These are phyloP conservation scores for Lizonia empirigonia DNA, from an alignment of 2,329 filamentous ascomycete genomes.

Conservation along the genomic window DNA sequence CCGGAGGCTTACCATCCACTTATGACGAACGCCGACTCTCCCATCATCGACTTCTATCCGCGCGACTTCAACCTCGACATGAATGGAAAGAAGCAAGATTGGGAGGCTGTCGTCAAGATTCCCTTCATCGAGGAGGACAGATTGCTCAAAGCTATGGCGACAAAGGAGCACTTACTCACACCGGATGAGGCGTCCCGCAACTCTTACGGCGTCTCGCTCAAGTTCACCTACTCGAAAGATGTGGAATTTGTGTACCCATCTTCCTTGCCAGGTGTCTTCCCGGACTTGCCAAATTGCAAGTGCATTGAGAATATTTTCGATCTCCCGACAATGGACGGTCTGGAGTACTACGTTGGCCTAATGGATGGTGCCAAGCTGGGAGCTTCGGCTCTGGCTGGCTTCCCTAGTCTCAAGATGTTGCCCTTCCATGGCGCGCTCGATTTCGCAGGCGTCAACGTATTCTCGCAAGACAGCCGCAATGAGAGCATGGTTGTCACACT, in stretches of 20 bases:
- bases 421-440: conserved; percentile 81
- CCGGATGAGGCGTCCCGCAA: conserved; percentile 82
- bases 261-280: conserved; percentile 86
- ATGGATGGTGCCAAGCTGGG: conserved; percentile 85
- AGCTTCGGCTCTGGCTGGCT: conserved; percentile 83
- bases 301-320: conserved; percentile 98
- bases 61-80: conserved; percentile 97
- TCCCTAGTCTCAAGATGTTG: conserved; percentile 86
- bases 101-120: conserved; percentile 99
- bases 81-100: conserved; percentile 99
- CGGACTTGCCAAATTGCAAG: conserved; percentile 82
- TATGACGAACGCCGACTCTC: conserved; percentile 88
- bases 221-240: conserved; percentile 84
- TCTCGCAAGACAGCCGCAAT: conserved; percentile 93
- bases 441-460: conserved; percentile 91
- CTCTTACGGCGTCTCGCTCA: conserved; percentile 87
- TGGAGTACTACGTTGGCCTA: conserved; percentile 83
- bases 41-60: conserved; percentile 97
- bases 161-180: conserved; percentile 78
- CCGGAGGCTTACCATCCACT: conserved; percentile 84
- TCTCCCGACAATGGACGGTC: conserved; percentile 85
- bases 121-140: conserved; percentile 96
- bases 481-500: conserved; percentile 95
- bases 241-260: conserved; percentile 85
- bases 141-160: conserved; percentile 81